Evolutionary conservation across 2,329 filamentous ascomycete genomes (phyloP), one percentile per base, ranked within the genome.

Genomic region (Alternaria viburni): DNA sequence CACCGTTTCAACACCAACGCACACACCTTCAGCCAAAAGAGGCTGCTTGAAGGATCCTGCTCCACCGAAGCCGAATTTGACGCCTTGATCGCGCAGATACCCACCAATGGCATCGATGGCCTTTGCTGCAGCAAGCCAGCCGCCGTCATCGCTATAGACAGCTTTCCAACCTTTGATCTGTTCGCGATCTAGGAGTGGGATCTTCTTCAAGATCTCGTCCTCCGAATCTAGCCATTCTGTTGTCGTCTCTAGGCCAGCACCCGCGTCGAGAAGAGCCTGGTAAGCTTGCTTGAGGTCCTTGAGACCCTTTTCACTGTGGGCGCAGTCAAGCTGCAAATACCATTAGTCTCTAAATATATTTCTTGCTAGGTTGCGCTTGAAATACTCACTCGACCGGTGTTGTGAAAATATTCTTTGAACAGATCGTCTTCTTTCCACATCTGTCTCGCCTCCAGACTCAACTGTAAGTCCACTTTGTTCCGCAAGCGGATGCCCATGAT

Each of bases 161-260:
- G 79, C 83, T 69, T 84, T 84, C 83, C 83, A 85, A 4, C 82
- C 83, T 71, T 81, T 75, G 65, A 83, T 79, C 25, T 81, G 79
- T 3, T 83, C 79, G 1, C 74, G 76, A 5, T 77, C 68, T 11
- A 85, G 70, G 5, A 80, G 71, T 1, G 82, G 82, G 62, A 79
- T 74, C 55, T 80, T 83, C 1, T 71, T 71, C 13, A 83, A 60
- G 10, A 85, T 83, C 30, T 80, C 78, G n/a, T 83, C 81, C 64
- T 83, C 82, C 13, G 47, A 80, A 47, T 84, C 80, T 7, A 85
- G 66, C 81, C 81, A 84, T 45, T 80, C 69, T 44, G 80, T 80
- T 8, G 77, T 81, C 49, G 79, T 67, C 49, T 81, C 81, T 13
- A 83, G 66, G 2, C 71, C 71, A 7, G 64, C 68, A 19, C 59